Base-by-base conservation (phyloP, 495 filamentous ascomycete species). In the Penicillium daleae region DNA sequence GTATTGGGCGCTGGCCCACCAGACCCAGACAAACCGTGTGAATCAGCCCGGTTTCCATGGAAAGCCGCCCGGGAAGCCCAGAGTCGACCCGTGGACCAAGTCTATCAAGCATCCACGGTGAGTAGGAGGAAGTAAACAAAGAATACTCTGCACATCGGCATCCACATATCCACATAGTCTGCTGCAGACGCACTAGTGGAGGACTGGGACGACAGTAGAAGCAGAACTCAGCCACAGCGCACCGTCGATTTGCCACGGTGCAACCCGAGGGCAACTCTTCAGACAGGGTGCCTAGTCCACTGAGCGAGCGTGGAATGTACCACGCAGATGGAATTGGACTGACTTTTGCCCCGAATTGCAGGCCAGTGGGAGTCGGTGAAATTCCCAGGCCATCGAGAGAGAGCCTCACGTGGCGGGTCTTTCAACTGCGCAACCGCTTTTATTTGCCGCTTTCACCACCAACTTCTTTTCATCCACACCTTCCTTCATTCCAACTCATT, bases 321-420 rank as follows among this genome's bases (percentile, higher is more conserved):
- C n/a, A n/a, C n/a, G n/a, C n/a, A n/a, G n/a, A n/a, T n/a, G n/a
- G n/a, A n/a, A n/a, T 35, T 33, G 12, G 19, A 54, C 51, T 19
- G 29, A n/a, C n/a, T 7, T 19, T 56, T 26, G 53, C 22, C 46
- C 29, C n/a, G n/a, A 37, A 19, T 24, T 21, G 44, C 17, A 32
- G 31, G 17, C 19, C 51, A 54, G 4, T n/a, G 27, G 29, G 6
- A 50, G 57, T 59, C 57, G 57, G 57, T 59, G 42, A 26, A 6
- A 26, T 15, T n/a, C 10, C n/a, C n/a, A n/a, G n/a, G n/a, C n/a
- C n/a, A n/a, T n/a, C n/a, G n/a, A n/a, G n/a, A n/a, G 48, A 62
- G 56, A 62, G 54, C 63, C 60, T 66, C 66, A 61, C 62, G 66
- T 68, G 66, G 62, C 29, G 31, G 10, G 46, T 44, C 33, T 62